phyloP scores from a whole-genome alignment of 2,329 filamentous ascomycete species.

The Scopulariopsis brevicaulis region DNA sequence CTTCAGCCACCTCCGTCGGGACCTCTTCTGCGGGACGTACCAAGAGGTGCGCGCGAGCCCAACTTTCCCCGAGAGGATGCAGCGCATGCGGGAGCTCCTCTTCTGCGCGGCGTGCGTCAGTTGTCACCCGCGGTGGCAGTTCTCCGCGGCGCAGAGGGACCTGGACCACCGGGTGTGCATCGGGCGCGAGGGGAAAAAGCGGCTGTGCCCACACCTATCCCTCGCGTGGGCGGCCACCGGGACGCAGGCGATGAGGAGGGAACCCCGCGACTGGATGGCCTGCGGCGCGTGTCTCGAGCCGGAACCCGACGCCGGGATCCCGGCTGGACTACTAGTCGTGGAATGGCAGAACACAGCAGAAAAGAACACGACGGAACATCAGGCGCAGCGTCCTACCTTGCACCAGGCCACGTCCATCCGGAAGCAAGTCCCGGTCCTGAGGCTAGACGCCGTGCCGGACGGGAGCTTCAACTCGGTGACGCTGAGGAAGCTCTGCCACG shows the following conservation, averaged over 20 bases:
- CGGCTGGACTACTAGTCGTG: too few relatives aligned
- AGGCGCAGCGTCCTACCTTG: too few relatives aligned
- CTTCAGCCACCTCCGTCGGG: neutral
- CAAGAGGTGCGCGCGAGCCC: neutral
- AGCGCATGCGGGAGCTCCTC: neutral
- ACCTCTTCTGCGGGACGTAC: neutral
- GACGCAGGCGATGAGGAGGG: neutral
- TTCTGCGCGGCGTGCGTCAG: neutral
- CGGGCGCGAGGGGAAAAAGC: neutral
- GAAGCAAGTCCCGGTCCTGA: too few relatives aligned
- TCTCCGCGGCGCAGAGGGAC: neutral
- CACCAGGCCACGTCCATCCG: too few relatives aligned
- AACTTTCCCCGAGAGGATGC: neutral
- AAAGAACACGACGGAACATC: too few relatives aligned
- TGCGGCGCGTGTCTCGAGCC: too few relatives aligned
- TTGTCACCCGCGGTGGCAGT: too few relatives aligned
- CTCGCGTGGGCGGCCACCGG: neutral
- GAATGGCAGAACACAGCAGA: too few relatives aligned
- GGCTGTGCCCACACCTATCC: neutral
- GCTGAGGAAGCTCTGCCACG: neutral
- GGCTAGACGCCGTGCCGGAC: too few relatives aligned
- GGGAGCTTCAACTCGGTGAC: neutral
- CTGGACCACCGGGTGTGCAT: neutral
- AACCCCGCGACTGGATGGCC: too few relatives aligned
- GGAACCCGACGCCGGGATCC: too few relatives aligned